Base-by-base conservation (phyloP, 1,284 basidiomycete species). In the Microbotryum intermedium region DNA sequence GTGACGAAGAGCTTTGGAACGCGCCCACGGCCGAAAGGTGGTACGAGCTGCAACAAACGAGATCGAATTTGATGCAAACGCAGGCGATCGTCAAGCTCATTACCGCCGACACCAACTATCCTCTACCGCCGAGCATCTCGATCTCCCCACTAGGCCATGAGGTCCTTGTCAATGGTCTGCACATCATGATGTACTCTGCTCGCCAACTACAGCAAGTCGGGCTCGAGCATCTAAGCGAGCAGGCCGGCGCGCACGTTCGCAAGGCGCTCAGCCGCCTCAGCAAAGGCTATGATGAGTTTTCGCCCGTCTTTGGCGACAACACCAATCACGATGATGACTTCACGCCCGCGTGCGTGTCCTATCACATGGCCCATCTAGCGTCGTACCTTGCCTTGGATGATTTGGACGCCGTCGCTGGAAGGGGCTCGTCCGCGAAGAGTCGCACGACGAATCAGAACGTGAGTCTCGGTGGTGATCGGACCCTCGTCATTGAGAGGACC, bases 351-450 rank as follows among this genome's bases (percentile, higher is more conserved):
- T 23, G 26, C 8, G 50, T 52, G 1, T 48, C 54, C 11, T 60
- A 60, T 26, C 59, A 60, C 30, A 34, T 60, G 18, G 54, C 54
- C 18, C 59, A 60, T 16, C 29, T 60, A 18, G 23, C 53, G 45
- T 56, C 54, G 29, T 44, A 56, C 34, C 18, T 60, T 23, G 10
- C 30, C 13, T 28, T 55, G 11, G 59, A 51, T 6, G 50, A 56
- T 26, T 50, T 60, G 34, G 59, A 60, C 50, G 21, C 34, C 9
- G 44, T 60, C 20, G 59, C 54, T n/a, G 54, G 54, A n/a, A 20
- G 43, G 8, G 44, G 54, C 23, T 46, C 54, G 20, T 23, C 45
- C 6, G 20, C 26, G 13, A 28, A 55, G 29, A 45, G 29, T 9
- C 28, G 23, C 13, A 20, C 44, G 29, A 45, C 54, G 7, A 23